Evolutionary conservation across 495 filamentous ascomycete genomes (phyloP), one percentile per base, ranked within the genome.

Genomic region (Lepidopterella palustris): DNA sequence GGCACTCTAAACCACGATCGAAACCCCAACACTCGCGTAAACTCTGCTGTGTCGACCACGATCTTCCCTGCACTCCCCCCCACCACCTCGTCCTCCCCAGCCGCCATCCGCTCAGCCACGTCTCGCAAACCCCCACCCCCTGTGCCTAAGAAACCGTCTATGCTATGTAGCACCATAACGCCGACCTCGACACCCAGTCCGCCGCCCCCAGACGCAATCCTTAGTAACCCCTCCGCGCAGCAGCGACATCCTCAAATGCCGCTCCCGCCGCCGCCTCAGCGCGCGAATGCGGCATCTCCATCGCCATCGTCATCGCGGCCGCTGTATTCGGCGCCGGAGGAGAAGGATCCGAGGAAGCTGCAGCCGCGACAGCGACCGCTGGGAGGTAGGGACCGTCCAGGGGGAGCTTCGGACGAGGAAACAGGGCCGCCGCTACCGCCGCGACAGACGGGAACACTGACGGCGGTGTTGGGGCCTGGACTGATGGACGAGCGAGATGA

Each of bases 61-160:
- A n/a, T n/a, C n/a, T n/a, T n/a, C 24, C 26, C 25, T 55, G 18
- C 57, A 60, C 26, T 52, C 55, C 15, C 57, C 32, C 32, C 60
- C 60, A n/a, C 53, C 57, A 61, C 45, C 60, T 45, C 45, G 18
- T 1, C 56, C 29, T 50, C 57, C 49, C 58, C 28, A 13, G 25
- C 57, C 54, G 29, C 18, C 21, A 23, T 48, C 10, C 23, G 53
- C 28, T 53, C 57, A 53, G 18, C 50, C 9, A 28, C 62, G 47
- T 29, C 57, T 42, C 69, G 70, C 1, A 78, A 77, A 65, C 67
- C 71, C 20, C 73, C 74, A 20, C 76, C 76, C 2, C 70, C 72
- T 9, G 67, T 72, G 15, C 73, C 73, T 5, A 74, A 71, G 56
- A 77, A 76, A 63, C 72, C 75, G 18, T 62, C 63, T 20, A 48